These are phyloP conservation scores for Leccinum incarnatum DNA, from an alignment of 768 basidiomycete species.

Conservation along the genomic window DNA sequence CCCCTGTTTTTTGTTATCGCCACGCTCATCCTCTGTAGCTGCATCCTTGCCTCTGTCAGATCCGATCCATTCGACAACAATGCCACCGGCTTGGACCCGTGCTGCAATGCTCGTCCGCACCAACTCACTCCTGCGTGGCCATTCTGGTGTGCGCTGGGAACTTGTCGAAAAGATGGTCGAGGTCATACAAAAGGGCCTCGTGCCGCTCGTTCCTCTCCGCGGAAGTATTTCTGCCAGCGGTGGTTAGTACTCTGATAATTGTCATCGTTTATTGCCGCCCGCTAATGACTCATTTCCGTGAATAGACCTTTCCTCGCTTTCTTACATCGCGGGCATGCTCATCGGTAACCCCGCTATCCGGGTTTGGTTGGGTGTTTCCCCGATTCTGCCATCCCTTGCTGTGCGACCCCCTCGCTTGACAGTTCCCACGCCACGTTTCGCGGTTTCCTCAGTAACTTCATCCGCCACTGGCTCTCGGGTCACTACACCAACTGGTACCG, in stretches of 20 bases:
- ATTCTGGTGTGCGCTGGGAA: slow-evolving; percentile 81
- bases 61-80: slow-evolving; percentile 61
- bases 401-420: slow-evolving; percentile 11
- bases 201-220: slow-evolving; percentile 76
- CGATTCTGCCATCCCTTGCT: slow-evolving; percentile 1
- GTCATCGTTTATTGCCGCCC: not conserved
- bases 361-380: slow-evolving; percentile 51
- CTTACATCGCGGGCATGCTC: slow-evolving; percentile 79
- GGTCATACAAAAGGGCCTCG: slow-evolving; percentile 69
- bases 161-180: slow-evolving; percentile 77
- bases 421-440: slow-evolving; percentile 14
- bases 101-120: slow-evolving; percentile 84
- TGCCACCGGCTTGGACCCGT: slow-evolving; percentile 88
- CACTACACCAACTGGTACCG: slow-evolving; percentile 16
- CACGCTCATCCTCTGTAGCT: slow-evolving; percentile 2
- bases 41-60: slow-evolving; percentile 62
- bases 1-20: too few species aligned
- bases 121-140: slow-evolving; percentile 86
- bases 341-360: slow-evolving; percentile 79
- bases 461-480: slow-evolving; percentile 14
- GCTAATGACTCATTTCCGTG: slow-evolving; percentile 5
- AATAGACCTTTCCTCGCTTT: slow-evolving; percentile 72
- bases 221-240: slow-evolving; percentile 84
- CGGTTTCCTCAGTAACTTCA: not conserved
- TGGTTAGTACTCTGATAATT: slow-evolving; percentile 39